Percentiles rank a stretch among this genome's conserved stretches.
These are phyloP conservation scores for Notholithocarpus densiflorus DNA, from an alignment of 306 rosid genomes.

Conservation along the genomic window DNA sequence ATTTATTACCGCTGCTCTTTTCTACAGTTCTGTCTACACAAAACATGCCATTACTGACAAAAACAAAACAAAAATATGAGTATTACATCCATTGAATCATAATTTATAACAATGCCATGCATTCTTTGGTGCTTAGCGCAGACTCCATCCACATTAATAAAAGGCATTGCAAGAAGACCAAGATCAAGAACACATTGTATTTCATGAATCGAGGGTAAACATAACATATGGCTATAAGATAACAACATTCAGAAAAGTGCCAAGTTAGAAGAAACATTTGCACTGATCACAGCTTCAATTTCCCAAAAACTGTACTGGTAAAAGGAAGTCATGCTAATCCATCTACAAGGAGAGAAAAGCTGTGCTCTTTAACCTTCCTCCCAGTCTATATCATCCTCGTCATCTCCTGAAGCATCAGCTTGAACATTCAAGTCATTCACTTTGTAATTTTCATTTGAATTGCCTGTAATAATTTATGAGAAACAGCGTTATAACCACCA, in stretches of 20 bases:
- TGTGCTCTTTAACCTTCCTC: slow-evolving; percentile 69
- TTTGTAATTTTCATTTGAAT: slow-evolving; percentile 55
- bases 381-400: slow-evolving; percentile 77
- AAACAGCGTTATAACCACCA: neutral
- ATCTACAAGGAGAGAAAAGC: neutral
- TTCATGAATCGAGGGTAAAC: neutral
- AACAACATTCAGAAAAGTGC: neutral
- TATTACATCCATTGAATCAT: neutral
- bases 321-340: slow-evolving; percentile 3
- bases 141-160: neutral
- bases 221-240: neutral
- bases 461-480: slow-evolving; percentile 37
- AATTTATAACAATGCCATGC: neutral
- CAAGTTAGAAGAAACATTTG: neutral
- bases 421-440: slow-evolving; percentile 75
- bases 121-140: neutral
- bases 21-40: neutral
- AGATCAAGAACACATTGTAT: neutral
- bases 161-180: slow-evolving; percentile 6
- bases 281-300: neutral
- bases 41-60: too few relatives aligned
- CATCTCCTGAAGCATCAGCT: slow-evolving; percentile 61
- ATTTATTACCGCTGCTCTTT: neutral
- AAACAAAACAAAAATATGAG: neutral
- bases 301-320: slow-evolving; percentile 4